Percentiles rank a stretch among this genome's conserved stretches.
Evolutionary conservation across 73 alveolate species (phyloP).

Genomic region (Durusdinium trenchii): DNA sequence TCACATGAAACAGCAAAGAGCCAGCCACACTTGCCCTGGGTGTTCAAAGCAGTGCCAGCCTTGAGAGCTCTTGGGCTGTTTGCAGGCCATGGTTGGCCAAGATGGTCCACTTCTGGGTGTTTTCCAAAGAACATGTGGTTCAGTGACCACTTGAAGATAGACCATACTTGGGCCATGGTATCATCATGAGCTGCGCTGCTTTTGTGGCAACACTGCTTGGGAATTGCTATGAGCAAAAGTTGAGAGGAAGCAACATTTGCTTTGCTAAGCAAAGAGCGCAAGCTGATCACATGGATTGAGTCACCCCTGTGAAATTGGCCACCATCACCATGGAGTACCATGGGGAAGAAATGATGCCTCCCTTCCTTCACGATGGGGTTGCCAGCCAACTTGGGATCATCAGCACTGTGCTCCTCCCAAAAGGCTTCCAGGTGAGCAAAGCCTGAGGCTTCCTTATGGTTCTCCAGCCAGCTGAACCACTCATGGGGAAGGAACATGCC

Average conservation of each 20-base stretch:
- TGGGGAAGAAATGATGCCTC: background rate
- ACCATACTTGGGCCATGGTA: background rate
- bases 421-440: background rate
- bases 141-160: background rate
- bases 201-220: background rate
- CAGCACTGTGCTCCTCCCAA: background rate
- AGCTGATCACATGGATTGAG: background rate
- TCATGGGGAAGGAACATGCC: conserved; percentile 8
- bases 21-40: background rate
- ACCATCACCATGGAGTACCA: conserved; percentile 3
- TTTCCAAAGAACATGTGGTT: background rate
- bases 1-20: background rate
- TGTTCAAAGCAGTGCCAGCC: background rate
- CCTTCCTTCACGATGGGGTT: conserved; percentile 1
- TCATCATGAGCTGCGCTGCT: background rate
- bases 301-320: background rate
- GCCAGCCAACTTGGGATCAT: background rate
- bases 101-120: background rate
- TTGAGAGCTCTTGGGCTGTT: background rate
- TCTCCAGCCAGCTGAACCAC: conserved; percentile 5
- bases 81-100: background rate
- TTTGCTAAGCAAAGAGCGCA: background rate
- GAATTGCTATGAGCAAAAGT: background rate
- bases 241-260: background rate
- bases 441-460: background rate